These are phyloP conservation scores for Roridomyces roridus DNA, from an alignment of 768 basidiomycete species.

Conservation along the genomic window DNA sequence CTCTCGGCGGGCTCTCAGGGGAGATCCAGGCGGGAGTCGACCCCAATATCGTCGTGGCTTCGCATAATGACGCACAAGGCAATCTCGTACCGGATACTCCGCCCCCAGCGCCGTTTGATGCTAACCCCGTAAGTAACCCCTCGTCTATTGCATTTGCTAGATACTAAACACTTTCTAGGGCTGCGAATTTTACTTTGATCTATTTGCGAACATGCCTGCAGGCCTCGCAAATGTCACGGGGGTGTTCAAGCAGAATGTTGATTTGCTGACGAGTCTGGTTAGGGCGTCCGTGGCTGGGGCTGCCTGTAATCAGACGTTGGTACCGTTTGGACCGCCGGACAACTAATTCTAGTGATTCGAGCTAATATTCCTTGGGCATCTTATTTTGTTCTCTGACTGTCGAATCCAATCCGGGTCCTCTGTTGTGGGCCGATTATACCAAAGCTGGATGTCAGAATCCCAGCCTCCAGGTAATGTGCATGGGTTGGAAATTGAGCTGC, in stretches of 20 bases:
- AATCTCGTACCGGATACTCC: conserved; percentile 7
- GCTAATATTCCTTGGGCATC: too few species aligned
- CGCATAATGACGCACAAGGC: conserved; percentile 11
- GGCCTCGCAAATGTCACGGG: conserved; percentile 7
- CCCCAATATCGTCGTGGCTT: conserved; percentile 4
- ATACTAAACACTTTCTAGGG: conserved; percentile 3
- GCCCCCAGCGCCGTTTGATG: conserved; percentile 10
- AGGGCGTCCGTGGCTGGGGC: not conserved
- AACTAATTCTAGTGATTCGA: too few species aligned
- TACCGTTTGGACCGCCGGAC: conserved; percentile 8
- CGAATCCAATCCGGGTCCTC: too few species aligned
- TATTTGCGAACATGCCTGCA: conserved; percentile 7
- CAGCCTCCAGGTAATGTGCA: too few species aligned
- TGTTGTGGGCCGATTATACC: too few species aligned
- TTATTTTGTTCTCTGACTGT: too few species aligned
- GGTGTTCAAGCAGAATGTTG: conserved; percentile 7
- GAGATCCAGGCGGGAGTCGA: not conserved
- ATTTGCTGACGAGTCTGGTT: not conserved
- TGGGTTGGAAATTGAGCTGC: too few species aligned
- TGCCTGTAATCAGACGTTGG: conserved; percentile 1
- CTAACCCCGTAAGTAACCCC: conserved; percentile 1
- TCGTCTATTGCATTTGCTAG: conserved; percentile 1
- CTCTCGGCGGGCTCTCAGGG: too few species aligned
- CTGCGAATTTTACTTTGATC: conserved; percentile 6
- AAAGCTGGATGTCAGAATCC: too few species aligned